Evolutionary conservation across 495 filamentous ascomycete genomes (phyloP), one percentile per base, ranked within the genome.

Genomic region (Neurospora discreta): DNA sequence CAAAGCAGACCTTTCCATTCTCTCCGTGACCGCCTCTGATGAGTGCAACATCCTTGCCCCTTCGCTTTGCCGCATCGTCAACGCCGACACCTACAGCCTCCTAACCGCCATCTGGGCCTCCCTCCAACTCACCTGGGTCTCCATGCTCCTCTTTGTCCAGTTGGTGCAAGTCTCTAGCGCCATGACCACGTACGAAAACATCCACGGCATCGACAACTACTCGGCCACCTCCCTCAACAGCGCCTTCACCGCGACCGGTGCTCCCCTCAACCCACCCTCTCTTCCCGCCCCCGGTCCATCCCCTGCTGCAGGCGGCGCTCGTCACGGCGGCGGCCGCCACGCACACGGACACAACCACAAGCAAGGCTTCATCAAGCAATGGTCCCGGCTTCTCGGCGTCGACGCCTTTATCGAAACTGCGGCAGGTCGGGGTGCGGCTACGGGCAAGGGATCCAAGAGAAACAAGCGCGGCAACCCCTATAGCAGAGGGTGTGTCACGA

Each of bases 171-270:
- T 99, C 46, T 90, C 93, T 89, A 93, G 68, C 33, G 95, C 94
- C 58, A 90, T 95, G 84, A 99, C 95, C 9, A 99, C 95, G 0
- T 98, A 90, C 82, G 95, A 99, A 77, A 95, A 92, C 74, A 97
- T 98, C 94, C 85, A 88, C 70, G 90, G 92, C 60, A 84, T 93
- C 70, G 82, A 90, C 73, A 78, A 85, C 68, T 83, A 81, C 68
- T 78, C 76, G 70, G 86, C 88, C 36, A 81, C 89, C n/a, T 89
- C 91, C 7, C 84, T 97, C 69, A 90, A 89, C 23, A 90, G 92
- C 13, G 92, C 92, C 40, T 86, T 97, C 76, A 90, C 93, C 2
- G 90, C 94, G 0, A 90, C 90, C 39, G 92, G 88, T 26, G 91
- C 92, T 1, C 90, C 92, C 41, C 86, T 97, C 13, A 81, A 84